These are phyloP conservation scores for Mollisia scopiformis DNA, from an alignment of 2,329 filamentous ascomycete genomes.

Conservation along the genomic window DNA sequence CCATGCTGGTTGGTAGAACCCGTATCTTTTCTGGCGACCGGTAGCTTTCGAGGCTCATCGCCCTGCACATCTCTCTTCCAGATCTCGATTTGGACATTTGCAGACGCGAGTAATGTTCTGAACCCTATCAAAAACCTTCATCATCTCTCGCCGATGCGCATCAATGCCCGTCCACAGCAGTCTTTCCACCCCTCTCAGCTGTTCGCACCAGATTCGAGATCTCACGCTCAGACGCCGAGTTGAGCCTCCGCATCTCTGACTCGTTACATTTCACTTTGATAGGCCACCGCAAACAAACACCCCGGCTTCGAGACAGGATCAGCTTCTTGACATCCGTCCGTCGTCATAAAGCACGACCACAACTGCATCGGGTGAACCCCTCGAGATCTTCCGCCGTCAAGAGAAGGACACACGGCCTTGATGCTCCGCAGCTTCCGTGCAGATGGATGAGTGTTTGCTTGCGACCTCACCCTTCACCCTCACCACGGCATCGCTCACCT, in stretches of 20 bases:
- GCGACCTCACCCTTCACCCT: too few relatives aligned
- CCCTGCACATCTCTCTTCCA: not conserved
- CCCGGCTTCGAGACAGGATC: not conserved
- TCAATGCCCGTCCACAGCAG: not conserved
- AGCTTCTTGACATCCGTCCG: not conserved
- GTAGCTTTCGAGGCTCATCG: too few relatives aligned
- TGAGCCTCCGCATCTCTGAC: conserved; percentile 2
- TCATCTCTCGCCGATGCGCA: not conserved
- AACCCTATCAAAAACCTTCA: not conserved
- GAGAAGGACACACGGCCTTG: not conserved
- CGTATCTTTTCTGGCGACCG: too few relatives aligned
- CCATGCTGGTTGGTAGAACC: not conserved
- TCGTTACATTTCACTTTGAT: not conserved
- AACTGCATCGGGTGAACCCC: not conserved
- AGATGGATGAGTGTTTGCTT: not conserved
- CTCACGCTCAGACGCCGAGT: not conserved
- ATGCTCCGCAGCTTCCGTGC: not conserved
- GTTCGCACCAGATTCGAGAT: not conserved
- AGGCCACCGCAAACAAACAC: not conserved
- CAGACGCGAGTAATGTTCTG: not conserved
- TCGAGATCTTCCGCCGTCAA: not conserved
- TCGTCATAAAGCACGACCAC: not conserved
- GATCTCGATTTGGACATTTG: not conserved
- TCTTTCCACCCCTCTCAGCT: not conserved
- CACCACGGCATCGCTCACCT: too few relatives aligned